Percentiles rank a stretch among this genome's conserved stretches.
Conservation (phyloP, 139 green algal species). For the Chlamydomonas schloesseri region DNA sequence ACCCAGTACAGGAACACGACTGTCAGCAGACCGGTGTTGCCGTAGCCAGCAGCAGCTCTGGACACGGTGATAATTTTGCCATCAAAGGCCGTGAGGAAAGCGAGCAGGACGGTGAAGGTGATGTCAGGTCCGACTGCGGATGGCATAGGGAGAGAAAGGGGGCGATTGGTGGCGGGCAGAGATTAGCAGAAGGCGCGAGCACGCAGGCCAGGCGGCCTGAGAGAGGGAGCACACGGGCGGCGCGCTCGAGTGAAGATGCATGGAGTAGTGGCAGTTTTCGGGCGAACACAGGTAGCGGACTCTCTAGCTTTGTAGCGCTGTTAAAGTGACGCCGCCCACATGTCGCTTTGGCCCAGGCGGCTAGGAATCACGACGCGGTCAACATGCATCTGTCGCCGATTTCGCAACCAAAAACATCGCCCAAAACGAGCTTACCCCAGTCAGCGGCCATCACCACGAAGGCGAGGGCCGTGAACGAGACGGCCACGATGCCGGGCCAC, state of each 20-base stretch:
- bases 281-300: too few relatives aligned
- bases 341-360: too few relatives aligned
- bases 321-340: neutral
- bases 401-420: too few relatives aligned
- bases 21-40: constrained; percentile 29
- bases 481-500: constrained; percentile 20
- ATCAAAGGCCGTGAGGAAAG: constrained; percentile 12
- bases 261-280: too few relatives aligned
- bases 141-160: neutral
- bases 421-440: neutral
- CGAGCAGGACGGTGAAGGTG: constrained; percentile 11
- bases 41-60: neutral
- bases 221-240: too few relatives aligned
- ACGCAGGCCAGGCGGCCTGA: too few relatives aligned
- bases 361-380: too few relatives aligned
- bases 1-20: constrained; percentile 31
- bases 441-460: constrained; percentile 35
- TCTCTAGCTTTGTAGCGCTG: neutral
- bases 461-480: neutral
- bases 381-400: too few relatives aligned
- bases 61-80: constrained; percentile 9
- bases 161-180: too few relatives aligned
- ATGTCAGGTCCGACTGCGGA: constrained; percentile 28
- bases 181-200: neutral
- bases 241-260: too few relatives aligned